phyloP scores from a whole-genome alignment of 345 rosid genomes.

The Mercurialis annua region DNA sequence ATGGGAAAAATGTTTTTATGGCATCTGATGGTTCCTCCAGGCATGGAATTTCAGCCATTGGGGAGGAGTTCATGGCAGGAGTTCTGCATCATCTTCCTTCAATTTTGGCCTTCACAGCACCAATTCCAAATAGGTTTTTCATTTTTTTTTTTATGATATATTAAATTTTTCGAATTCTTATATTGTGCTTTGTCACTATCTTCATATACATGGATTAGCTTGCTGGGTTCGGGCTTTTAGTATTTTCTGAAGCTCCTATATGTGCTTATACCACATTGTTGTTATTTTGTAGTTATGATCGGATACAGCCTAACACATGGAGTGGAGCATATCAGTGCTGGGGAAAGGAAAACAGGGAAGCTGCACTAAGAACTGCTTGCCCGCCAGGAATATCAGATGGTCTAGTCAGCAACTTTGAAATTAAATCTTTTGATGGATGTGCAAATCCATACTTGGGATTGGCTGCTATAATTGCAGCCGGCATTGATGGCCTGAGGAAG shows the following conservation, averaged over 20 bases:
- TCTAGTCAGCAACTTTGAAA: conserved; percentile 86
- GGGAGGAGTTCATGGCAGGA: conserved; percentile 88
- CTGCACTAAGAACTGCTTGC: conserved; percentile 77
- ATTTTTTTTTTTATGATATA: conserved; percentile 3
- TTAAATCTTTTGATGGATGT: conserved; percentile 84
- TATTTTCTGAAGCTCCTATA: not conserved
- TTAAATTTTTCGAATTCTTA: not conserved
- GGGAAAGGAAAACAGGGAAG: conserved; percentile 98
- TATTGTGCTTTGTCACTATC: not conserved
- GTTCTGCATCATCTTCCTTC: conserved; percentile 88
- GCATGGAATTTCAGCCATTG: conserved; percentile 71
- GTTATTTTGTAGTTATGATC: conserved; percentile 62
- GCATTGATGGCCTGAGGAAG: conserved; percentile 81
- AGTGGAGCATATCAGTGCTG: conserved; percentile 97
- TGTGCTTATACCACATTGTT: not conserved
- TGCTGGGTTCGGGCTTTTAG: not conserved
- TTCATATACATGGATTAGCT: not conserved
- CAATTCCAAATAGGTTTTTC: conserved; percentile 80
- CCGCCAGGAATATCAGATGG: conserved; percentile 83
- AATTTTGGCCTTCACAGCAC: conserved; percentile 77
- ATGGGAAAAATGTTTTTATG: conserved; percentile 74
- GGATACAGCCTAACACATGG: conserved; percentile 90
- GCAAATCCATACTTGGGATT: conserved; percentile 84
- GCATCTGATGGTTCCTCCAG: conserved; percentile 58
- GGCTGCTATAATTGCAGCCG: conserved; percentile 75